These are phyloP conservation scores for Starmerella kuoi DNA, from an alignment of 805 yeast species.

Conservation along the genomic window DNA sequence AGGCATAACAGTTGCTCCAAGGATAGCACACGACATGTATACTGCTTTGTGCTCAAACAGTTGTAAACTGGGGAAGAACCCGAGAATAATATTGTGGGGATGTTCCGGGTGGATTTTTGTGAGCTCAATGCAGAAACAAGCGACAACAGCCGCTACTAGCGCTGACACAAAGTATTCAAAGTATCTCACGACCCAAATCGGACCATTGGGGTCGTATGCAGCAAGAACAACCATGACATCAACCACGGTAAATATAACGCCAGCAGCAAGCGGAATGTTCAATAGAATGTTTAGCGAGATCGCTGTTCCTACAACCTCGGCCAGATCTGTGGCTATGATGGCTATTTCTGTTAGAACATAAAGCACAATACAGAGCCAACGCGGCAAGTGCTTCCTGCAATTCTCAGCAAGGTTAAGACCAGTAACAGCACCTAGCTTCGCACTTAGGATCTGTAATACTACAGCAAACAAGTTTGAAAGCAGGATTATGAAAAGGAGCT, in stretches of 20 bases:
- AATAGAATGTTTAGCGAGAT: constrained; percentile 69
- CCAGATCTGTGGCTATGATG: constrained; percentile 82
- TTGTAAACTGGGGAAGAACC: constrained; percentile 59
- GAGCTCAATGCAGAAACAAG: constrained; percentile 63
- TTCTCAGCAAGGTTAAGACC: constrained; percentile 81
- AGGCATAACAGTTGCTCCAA: constrained; percentile 95
- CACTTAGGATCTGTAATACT: constrained; percentile 67
- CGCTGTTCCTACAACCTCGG: constrained; percentile 91
- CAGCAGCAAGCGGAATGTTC: constrained; percentile 57
- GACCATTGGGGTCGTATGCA: constrained; percentile 68
- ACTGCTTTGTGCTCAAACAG: constrained; percentile 52
- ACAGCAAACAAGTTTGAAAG: constrained; percentile 78
- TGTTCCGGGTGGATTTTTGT: constrained; percentile 38
- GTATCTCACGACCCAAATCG: constrained; percentile 58
- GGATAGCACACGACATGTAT: constrained; percentile 65
- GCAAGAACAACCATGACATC: constrained; percentile 70
- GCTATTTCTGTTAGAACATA: constrained; percentile 74
- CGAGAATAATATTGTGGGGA: constrained; percentile 42
- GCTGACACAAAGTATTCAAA: constrained; percentile 66
- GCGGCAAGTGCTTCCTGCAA: constrained; percentile 60
- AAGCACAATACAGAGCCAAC: constrained; percentile 48
- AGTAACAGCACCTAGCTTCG: constrained; percentile 78
- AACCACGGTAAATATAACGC: constrained; percentile 66
- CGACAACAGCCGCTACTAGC: constrained; percentile 60
- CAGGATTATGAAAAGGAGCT: constrained; percentile 57